A percentile compares a stretch with the other conserved stretches of the same genome.
Conservation (phyloP, 1,139 yeast genomes). For the Geotrichum citri-aurantii region DNA sequence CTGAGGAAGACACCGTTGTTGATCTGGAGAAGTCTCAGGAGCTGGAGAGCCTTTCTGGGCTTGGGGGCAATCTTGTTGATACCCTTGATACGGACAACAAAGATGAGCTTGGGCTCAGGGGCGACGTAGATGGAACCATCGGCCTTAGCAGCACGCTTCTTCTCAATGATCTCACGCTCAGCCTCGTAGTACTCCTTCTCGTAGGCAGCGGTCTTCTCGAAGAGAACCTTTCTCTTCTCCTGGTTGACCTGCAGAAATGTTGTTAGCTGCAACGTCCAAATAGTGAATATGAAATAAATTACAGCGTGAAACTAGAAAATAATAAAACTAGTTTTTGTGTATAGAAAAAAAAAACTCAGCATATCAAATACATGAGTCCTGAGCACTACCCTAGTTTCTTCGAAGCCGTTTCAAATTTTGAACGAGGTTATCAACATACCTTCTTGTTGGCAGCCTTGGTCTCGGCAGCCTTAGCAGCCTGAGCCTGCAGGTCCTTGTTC, state of each 20-base stretch:
- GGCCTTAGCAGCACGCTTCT: constrained; percentile 96
- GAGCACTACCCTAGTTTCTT: not conserved
- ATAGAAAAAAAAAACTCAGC: too few species aligned
- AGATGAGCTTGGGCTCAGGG: constrained; percentile 94
- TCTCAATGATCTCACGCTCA: constrained; percentile 85
- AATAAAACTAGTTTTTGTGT: not conserved
- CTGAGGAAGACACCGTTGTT: constrained; percentile 98
- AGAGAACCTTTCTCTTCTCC: constrained; percentile 82
- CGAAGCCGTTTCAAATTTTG: not conserved
- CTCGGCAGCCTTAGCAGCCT: constrained; percentile 73
- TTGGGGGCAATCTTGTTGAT: constrained; percentile 98
- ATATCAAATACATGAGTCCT: not conserved
- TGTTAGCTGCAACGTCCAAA: not conserved
- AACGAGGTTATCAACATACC: constrained; percentile 47
- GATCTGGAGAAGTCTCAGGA: constrained; percentile 95
- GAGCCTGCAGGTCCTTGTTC: constrained; percentile 58
- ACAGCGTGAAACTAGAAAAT: not conserved
- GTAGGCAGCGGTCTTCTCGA: constrained; percentile 98
- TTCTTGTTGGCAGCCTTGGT: constrained; percentile 87
- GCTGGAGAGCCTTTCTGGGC: constrained; percentile 99
- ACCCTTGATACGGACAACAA: constrained; percentile 99
- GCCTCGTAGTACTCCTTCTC: constrained; percentile 93
- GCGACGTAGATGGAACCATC: constrained; percentile 77
- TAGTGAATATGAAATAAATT: not conserved
- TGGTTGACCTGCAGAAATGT: constrained; percentile 25